These are phyloP conservation scores for Globisporangium splendens DNA, from an alignment of 352 stramenopile genomes.

Conservation along the genomic window DNA sequence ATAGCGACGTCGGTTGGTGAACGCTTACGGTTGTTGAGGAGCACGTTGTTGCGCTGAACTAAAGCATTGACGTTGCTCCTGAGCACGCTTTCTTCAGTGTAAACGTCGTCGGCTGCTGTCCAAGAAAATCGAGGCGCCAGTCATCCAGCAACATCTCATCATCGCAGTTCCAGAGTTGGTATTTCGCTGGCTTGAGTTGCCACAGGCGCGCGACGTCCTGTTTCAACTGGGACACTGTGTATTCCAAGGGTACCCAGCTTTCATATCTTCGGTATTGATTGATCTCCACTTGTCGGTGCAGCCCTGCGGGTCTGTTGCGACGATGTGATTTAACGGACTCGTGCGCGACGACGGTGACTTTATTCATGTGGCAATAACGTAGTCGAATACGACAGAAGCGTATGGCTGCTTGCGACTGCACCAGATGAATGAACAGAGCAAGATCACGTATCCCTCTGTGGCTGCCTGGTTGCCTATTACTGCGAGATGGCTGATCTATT, in stretches of 20 bases:
- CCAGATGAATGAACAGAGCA: background rate
- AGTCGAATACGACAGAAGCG: background rate
- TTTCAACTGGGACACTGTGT: slow-evolving; percentile 35
- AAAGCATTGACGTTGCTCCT: background rate
- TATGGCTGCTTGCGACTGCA: background rate
- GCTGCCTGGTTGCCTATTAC: too few species aligned
- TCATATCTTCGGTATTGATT: slow-evolving; percentile 14
- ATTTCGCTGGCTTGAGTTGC: slow-evolving; percentile 36
- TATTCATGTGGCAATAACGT: slow-evolving; percentile 24
- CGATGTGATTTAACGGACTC: slow-evolving; percentile 3
- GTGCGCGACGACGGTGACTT: slow-evolving; percentile 27
- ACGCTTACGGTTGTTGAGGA: background rate
- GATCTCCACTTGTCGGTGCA: background rate
- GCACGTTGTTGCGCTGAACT: background rate
- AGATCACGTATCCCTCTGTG: too few species aligned
- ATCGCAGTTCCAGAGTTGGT: slow-evolving; percentile 31
- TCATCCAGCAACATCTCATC: slow-evolving; percentile 19
- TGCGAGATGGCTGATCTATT: too few species aligned
- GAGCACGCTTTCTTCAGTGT: slow-evolving; percentile 12
- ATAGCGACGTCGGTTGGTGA: background rate
- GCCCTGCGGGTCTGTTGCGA: background rate
- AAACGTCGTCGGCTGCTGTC: slow-evolving; percentile 11
- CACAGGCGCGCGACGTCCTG: slow-evolving; percentile 48
- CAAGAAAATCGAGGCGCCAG: slow-evolving; percentile 17
- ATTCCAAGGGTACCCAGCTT: slow-evolving; percentile 52